Conservation (phyloP, 345 rosid genomes). For the Cardamine occulta region DNA sequence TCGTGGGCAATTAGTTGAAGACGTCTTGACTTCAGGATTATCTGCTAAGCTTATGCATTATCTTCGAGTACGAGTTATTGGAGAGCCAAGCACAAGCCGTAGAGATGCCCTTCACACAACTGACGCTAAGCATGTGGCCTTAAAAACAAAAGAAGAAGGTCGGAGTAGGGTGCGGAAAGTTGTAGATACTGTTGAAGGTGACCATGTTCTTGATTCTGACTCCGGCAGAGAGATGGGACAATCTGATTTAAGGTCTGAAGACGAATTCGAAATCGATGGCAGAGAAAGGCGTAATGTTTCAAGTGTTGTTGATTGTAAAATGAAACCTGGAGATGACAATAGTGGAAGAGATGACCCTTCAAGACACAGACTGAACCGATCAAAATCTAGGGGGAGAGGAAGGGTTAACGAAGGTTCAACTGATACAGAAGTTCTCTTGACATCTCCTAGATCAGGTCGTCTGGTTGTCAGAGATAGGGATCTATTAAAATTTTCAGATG, state of each 20-base stretch:
- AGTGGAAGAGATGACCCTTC: conserved; percentile 75
- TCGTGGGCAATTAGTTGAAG: conserved; percentile 91
- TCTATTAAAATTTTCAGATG: conserved; percentile 55
- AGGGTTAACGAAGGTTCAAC: conserved; percentile 59
- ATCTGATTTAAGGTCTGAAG: conserved; percentile 53
- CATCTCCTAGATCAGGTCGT: conserved; percentile 74
- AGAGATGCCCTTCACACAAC: conserved; percentile 60
- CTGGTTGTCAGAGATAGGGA: conserved; percentile 60
- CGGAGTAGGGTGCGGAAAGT: conserved; percentile 71
- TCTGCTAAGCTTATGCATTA: conserved; percentile 91
- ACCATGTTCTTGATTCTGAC: conserved; percentile 51
- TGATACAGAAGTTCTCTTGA: conserved; percentile 62
- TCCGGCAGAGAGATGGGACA: conserved; percentile 48
- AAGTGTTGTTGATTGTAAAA: conserved; percentile 56
- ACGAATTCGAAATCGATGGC: conserved; percentile 53
- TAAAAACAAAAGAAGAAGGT: conserved; percentile 79
- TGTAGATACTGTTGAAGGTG: conserved; percentile 58
- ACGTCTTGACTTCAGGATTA: conserved; percentile 90
- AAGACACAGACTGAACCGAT: conserved; percentile 61
- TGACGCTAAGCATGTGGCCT: conserved; percentile 58
- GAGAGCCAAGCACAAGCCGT: conserved; percentile 67
- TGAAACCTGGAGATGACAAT: conserved; percentile 69
- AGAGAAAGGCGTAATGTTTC: conserved; percentile 53
- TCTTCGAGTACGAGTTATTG: conserved; percentile 88
- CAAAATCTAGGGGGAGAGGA: conserved; percentile 75